A percentile compares a stretch with the other conserved stretches of the same genome.
phyloP scores from a whole-genome alignment of 2,329 filamentous ascomycete species.

The Microdochium bolleyi region DNA sequence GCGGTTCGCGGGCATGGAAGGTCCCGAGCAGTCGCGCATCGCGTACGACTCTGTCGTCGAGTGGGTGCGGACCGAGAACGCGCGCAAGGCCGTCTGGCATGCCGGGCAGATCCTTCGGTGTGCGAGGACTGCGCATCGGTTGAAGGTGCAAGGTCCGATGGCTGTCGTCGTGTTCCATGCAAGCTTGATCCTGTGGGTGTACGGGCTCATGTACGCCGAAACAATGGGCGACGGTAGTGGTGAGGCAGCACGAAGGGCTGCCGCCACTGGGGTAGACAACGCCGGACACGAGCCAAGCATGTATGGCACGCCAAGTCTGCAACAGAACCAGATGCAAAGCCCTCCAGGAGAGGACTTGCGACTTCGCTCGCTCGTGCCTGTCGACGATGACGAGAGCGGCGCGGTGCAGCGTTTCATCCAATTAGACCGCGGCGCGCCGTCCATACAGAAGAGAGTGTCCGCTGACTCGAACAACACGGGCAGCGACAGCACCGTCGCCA shows the following conservation, averaged over 20 bases:
- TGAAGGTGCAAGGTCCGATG: slow-evolving; percentile 10
- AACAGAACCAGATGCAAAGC: not conserved
- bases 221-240: not conserved
- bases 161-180: slow-evolving; percentile 19
- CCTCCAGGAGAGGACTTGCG: not conserved
- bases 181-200: slow-evolving; percentile 18
- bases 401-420: slow-evolving; percentile 1
- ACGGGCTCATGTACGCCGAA: slow-evolving; percentile 4
- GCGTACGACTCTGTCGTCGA: slow-evolving; percentile 21
- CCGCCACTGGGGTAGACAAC: not conserved
- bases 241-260: not conserved
- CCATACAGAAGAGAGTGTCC: not conserved
- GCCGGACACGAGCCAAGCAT: not conserved
- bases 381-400: not conserved
- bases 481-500: not conserved
- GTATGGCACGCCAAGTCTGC: not conserved
- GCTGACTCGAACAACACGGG: not conserved
- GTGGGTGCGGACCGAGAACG: slow-evolving; percentile 25
- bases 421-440: not conserved
- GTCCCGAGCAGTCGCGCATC: slow-evolving; percentile 25
- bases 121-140: slow-evolving; percentile 4
- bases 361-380: not conserved
- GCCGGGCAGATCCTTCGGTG: slow-evolving; percentile 16
- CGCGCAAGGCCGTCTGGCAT: slow-evolving; percentile 20
- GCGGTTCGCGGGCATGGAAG: slow-evolving; percentile 31